These are phyloP conservation scores for Candida takata DNA, from an alignment of 805 yeast species.

Conservation along the genomic window DNA sequence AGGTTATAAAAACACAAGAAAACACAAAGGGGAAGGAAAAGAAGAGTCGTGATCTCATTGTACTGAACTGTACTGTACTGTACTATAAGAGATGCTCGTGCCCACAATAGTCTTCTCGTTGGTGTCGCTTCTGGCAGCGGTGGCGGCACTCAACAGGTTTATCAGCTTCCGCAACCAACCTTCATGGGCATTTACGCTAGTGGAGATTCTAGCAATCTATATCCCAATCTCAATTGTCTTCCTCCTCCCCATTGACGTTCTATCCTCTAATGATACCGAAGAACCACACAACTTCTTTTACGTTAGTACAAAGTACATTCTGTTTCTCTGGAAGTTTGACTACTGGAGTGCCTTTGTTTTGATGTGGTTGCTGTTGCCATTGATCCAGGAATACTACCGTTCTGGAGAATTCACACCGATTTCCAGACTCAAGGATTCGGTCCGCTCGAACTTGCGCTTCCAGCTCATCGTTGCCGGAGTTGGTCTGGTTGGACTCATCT, in stretches of 20 bases:
- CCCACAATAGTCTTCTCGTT: conserved; percentile 17
- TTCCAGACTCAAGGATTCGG: conserved; percentile 47
- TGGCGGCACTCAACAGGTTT: conserved; percentile 18
- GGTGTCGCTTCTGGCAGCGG: conserved; percentile 14
- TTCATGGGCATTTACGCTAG: conserved; percentile 14
- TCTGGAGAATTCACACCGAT: conserved; percentile 55
- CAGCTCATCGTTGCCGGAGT: conserved; percentile 50
- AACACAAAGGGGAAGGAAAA: too few relatives aligned
- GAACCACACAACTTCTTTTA: conserved; percentile 32
- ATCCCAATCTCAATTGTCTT: conserved; percentile 72
- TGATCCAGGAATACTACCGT: conserved; percentile 63
- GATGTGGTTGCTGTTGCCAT: conserved; percentile 73
- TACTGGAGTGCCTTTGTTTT: conserved; percentile 78
- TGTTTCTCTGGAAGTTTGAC: conserved; percentile 62
- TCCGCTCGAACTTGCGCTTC: conserved; percentile 49
- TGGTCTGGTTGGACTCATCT: conserved; percentile 49
- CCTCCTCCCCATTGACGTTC: conserved; percentile 67
- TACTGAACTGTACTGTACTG: too few relatives aligned
- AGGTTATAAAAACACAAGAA: too few relatives aligned
- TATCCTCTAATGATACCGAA: conserved; percentile 37
- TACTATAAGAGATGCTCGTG: conserved; percentile 10
- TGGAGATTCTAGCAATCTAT: conserved; percentile 49
- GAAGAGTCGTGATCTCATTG: too few relatives aligned
- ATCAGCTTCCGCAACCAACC: conserved; percentile 16
- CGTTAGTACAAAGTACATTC: conserved; percentile 39